Evolutionary conservation across 352 stramenopile species (phyloP), one percentile per base, ranked within the genome.

Genomic region (Blastocystis hominis): DNA sequence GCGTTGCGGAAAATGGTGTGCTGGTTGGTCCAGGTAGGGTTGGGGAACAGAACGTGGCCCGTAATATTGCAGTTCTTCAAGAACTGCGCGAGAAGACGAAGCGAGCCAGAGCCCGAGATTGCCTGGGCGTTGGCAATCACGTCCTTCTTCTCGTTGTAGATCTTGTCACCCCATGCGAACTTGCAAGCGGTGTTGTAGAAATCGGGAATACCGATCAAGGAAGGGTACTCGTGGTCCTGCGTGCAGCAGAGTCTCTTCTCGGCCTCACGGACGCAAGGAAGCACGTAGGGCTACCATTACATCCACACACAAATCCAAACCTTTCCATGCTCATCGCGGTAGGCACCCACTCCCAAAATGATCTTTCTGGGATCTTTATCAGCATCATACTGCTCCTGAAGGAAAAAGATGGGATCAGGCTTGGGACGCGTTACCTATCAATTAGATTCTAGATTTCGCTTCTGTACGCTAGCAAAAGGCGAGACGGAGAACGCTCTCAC

Each of bases 1-100:
- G 92, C 90, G 87, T 93, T 91, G 56, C 89, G 80, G 84, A 95
- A 92, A 90, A 98, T 97, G 46, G 93, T 91, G 88, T 97, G 95
- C 91, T 99, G 97, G 92, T 99, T 99, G 79, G 95, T 95, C 97
- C 97, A 99, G 75, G 96, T 98, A 68, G 97, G 96, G 92, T 98
- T 98, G 36, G 97, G 96, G 75, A 99, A 89, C 92, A 98, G 98
- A 89, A 99, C 97, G 5, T 87, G 38, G 0, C 66, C 66, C 34
- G 47, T 66, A 36, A 78, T 89, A n/a, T 86, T 63, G 77, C 95
- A 97, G 79, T 93, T 92, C 64, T 92, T 88, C 80, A 99, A 93
- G 88, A 99, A 95, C 90, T 98, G 95, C 46, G 94, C 95, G 36
- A 94, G 93, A 9, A 99, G 93, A 87, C 96, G 94, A 77, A 97